Percentiles rank a stretch among this genome's conserved stretches.
Conservation (phyloP, 257 asterid genomes). For the Voacanga thouarsii region DNA sequence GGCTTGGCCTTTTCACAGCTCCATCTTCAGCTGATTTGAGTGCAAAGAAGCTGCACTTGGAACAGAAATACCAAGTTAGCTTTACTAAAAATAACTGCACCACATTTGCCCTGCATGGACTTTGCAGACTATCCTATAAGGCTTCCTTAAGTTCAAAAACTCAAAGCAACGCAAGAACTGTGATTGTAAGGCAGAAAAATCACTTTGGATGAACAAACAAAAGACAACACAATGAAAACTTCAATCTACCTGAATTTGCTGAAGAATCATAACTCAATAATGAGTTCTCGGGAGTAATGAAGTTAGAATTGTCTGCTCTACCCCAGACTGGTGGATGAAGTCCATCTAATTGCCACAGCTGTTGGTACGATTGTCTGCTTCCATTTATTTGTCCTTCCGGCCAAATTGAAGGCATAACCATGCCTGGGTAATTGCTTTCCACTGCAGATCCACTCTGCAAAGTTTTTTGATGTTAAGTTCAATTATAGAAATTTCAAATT, state of each 20-base stretch:
- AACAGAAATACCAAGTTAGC: not conserved
- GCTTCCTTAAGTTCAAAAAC: not conserved
- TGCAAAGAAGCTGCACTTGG: conserved; percentile 34
- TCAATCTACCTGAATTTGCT: conserved; percentile 60
- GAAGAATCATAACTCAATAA: conserved; percentile 63
- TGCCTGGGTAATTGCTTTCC: conserved; percentile 47
- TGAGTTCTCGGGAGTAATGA: conserved; percentile 55
- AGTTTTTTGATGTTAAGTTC: not conserved
- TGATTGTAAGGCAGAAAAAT: not conserved
- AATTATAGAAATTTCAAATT: not conserved
- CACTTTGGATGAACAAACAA: not conserved
- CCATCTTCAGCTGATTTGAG: conserved; percentile 69
- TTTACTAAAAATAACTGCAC: not conserved
- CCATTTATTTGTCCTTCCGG: conserved; percentile 51
- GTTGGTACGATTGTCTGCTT: conserved; percentile 61
- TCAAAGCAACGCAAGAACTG: not conserved
- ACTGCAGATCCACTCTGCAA: conserved; percentile 51
- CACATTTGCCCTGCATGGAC: not conserved
- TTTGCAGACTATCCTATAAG: not conserved
- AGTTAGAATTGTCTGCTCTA: conserved; percentile 51
- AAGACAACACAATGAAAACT: not conserved
- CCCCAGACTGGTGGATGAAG: conserved; percentile 55
- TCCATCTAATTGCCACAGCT: conserved; percentile 56
- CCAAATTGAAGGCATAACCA: conserved; percentile 56
- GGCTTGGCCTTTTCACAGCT: conserved; percentile 43